Evolutionary conservation across 176 grass and related monocot species (phyloP).

Genomic region (Bonia amplexicaulis): DNA sequence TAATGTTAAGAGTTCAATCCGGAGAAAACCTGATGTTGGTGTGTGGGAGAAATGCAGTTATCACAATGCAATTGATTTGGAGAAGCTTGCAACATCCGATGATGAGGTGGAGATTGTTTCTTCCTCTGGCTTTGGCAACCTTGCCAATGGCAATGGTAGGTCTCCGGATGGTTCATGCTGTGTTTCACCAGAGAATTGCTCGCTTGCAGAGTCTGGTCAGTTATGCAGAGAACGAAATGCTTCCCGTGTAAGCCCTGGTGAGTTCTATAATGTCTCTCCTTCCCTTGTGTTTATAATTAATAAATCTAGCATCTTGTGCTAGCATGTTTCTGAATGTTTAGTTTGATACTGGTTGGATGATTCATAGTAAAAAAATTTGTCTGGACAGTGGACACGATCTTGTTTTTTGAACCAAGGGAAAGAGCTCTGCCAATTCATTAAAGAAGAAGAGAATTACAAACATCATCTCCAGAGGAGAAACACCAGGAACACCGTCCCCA

Average conservation of each 20-base stretch:
- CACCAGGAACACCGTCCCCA: too few species aligned
- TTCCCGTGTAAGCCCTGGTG: not conserved
- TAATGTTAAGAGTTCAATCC: not conserved
- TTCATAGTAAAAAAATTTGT: not conserved
- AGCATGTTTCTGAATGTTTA: not conserved
- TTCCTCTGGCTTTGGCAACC: not conserved
- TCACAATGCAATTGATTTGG: constrained; percentile 29
- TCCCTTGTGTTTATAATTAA: not conserved
- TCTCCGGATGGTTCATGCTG: constrained; percentile 15
- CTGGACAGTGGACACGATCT: not conserved
- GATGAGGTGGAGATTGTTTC: constrained; percentile 18
- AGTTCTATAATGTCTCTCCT: not conserved
- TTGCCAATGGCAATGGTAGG: not conserved
- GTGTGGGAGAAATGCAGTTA: not conserved
- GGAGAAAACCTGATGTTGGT: not conserved
- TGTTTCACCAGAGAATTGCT: not conserved
- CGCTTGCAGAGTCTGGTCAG: not conserved
- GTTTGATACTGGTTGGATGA: not conserved
- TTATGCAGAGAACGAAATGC: not conserved
- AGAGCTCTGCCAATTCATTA: too few species aligned
- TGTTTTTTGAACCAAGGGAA: too few species aligned
- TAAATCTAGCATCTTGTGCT: not conserved
- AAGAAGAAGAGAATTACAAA: too few species aligned
- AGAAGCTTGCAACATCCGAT: constrained; percentile 23
- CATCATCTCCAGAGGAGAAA: too few species aligned